phyloP scores from a whole-genome alignment of 768 basidiomycete genomes.

The Rhodosporidiobolus sp. region DNA sequence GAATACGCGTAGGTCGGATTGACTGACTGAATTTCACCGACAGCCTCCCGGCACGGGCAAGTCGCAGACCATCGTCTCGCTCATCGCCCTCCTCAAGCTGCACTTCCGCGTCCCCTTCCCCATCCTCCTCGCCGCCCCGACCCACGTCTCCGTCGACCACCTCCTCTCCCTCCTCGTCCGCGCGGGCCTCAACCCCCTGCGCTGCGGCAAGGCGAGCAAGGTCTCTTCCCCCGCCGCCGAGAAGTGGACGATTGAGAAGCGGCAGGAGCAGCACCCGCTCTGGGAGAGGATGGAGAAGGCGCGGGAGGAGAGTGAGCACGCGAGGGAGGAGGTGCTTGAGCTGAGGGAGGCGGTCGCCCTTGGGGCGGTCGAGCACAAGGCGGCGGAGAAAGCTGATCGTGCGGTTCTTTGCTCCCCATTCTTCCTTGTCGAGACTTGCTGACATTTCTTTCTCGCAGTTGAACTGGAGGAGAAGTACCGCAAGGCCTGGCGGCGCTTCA shows the following conservation, averaged over 20 bases:
- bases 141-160: slow-evolving; percentile 89
- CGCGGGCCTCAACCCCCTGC: slow-evolving; percentile 66
- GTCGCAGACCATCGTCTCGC: slow-evolving; percentile 59
- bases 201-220: slow-evolving; percentile 65
- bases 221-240: slow-evolving; percentile 58
- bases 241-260: slow-evolving; percentile 62
- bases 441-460: slow-evolving; percentile 1
- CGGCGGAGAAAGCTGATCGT: not conserved
- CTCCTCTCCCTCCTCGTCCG: slow-evolving; percentile 68
- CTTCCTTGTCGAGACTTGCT: not conserved
- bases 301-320: slow-evolving; percentile 19
- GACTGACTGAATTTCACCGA: slow-evolving; percentile 10
- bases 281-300: slow-evolving; percentile 54
- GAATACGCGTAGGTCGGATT: not conserved
- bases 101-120: slow-evolving; percentile 81
- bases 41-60: slow-evolving; percentile 92
- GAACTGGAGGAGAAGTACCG: slow-evolving; percentile 46
- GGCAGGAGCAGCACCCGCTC: slow-evolving; percentile 62
- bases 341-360: slow-evolving; percentile 48
- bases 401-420: not conserved
- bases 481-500: slow-evolving; percentile 54
- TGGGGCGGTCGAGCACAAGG: not conserved
- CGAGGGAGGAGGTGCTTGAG: slow-evolving; percentile 43
- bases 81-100: slow-evolving; percentile 51
- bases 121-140: slow-evolving; percentile 87